Evolutionary conservation across 768 basidiomycete species (phyloP).

Genomic region (Pulveroboletus ravenelii): DNA sequence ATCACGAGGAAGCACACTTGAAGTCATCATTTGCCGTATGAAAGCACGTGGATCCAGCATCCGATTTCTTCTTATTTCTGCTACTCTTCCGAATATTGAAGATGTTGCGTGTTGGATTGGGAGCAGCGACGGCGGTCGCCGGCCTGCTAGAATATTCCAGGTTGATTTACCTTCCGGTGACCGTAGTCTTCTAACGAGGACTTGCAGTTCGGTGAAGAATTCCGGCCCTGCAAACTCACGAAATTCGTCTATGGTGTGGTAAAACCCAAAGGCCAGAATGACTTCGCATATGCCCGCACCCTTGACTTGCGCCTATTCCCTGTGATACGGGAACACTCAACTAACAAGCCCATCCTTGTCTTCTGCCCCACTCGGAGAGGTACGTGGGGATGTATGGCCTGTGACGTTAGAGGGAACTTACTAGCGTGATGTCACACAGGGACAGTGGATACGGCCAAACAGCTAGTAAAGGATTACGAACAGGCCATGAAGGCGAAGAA

Average conservation of each 20-base stretch:
- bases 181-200: not conserved
- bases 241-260: slow-evolving; percentile 70
- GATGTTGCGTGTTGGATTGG: slow-evolving; percentile 91
- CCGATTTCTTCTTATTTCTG: slow-evolving; percentile 87
- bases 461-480: slow-evolving; percentile 67
- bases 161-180: slow-evolving; percentile 33
- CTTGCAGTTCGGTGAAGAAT: slow-evolving; percentile 85
- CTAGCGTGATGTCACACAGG: slow-evolving; percentile 33
- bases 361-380: slow-evolving; percentile 90
- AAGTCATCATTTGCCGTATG: slow-evolving; percentile 95
- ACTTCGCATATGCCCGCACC: slow-evolving; percentile 67
- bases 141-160: slow-evolving; percentile 62
- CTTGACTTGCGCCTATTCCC: slow-evolving; percentile 73
- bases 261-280: slow-evolving; percentile 61
- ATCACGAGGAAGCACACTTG: slow-evolving; percentile 83
- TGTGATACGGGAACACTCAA: slow-evolving; percentile 66
- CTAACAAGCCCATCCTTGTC: slow-evolving; percentile 79
- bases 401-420: not conserved
- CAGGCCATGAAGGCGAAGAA: slow-evolving; percentile 47
- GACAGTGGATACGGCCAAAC: slow-evolving; percentile 65
- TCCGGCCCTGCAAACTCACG: slow-evolving; percentile 77
- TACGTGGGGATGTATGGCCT: slow-evolving; percentile 22
- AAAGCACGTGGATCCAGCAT: slow-evolving; percentile 64
- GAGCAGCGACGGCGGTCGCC: slow-evolving; percentile 28
- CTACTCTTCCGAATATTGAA: slow-evolving; percentile 88